These are phyloP conservation scores for Zasmidium angulare DNA, from an alignment of 2,329 filamentous ascomycete genomes.

Conservation along the genomic window DNA sequence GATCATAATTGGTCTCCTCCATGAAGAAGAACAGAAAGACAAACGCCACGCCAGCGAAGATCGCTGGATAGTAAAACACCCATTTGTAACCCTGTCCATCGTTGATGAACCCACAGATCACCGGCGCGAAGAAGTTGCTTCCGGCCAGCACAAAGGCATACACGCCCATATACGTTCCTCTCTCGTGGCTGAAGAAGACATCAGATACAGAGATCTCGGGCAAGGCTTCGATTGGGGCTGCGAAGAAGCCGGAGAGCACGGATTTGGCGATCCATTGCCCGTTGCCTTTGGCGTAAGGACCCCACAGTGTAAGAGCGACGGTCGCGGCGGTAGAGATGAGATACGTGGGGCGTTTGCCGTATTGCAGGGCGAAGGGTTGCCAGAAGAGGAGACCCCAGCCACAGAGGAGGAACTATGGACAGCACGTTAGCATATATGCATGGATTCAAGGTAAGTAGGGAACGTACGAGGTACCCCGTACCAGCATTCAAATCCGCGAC, in stretches of 20 bases:
- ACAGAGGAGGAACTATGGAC: conserved; percentile 6
- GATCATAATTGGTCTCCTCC: conserved; percentile 58
- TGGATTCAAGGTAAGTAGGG: too few species aligned
- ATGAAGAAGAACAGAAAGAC: conserved; percentile 58
- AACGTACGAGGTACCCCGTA: conserved; percentile 38
- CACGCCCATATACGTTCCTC: conserved; percentile 29
- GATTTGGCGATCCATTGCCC: conserved; percentile 50
- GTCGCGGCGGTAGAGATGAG: conserved; percentile 44
- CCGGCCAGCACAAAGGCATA: conserved; percentile 27
- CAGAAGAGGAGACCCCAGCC: conserved; percentile 51
- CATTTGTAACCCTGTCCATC: conserved; percentile 50
- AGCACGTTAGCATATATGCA: too few species aligned
- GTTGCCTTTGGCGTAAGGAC: conserved; percentile 44
- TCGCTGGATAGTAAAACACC: conserved; percentile 53
- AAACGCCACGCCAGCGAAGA: conserved; percentile 49
- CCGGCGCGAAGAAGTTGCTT: conserved; percentile 33
- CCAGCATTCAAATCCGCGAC: conserved; percentile 49
- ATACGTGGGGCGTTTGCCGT: conserved; percentile 53
- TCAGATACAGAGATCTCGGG: conserved; percentile 36
- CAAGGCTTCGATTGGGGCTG: conserved; percentile 51
- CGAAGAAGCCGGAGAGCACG: conserved; percentile 50
- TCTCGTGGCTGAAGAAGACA: conserved; percentile 29
- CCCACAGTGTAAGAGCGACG: conserved; percentile 45
- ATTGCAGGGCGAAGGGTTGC: conserved; percentile 55
- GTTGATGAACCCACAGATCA: conserved; percentile 51